Evolutionary conservation across 1,284 basidiomycete genomes (phyloP).

Genomic region (Ustilago cynodontis): DNA sequence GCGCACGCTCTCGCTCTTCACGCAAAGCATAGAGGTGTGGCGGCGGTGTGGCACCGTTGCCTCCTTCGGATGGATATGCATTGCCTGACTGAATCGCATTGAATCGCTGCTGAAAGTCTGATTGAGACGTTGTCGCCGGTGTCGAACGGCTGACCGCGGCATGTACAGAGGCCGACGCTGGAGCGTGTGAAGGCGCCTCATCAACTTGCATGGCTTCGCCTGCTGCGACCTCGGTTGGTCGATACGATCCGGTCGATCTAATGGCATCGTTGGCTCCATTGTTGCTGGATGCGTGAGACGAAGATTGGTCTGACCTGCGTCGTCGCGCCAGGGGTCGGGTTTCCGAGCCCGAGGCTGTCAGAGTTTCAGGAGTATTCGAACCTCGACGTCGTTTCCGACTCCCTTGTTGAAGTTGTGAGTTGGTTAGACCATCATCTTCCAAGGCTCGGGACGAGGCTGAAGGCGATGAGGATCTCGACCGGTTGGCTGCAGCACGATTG

Average conservation of each 20-base stretch:
- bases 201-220: slow-evolving; percentile 26
- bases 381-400: slow-evolving; percentile 32
- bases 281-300: not conserved
- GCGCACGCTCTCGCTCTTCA: slow-evolving; percentile 46
- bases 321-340: slow-evolving; percentile 13
- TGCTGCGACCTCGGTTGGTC: not conserved
- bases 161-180: not conserved
- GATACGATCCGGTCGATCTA: not conserved
- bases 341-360: not conserved
- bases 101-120: slow-evolving; percentile 20
- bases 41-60: slow-evolving; percentile 36
- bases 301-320: slow-evolving; percentile 9
- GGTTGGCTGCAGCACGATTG: not conserved
- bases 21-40: slow-evolving; percentile 39
- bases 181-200: not conserved
- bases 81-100: slow-evolving; percentile 8
- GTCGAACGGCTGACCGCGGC: not conserved
- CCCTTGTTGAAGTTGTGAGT: not conserved
- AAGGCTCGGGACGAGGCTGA: not conserved
- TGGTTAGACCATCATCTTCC: not conserved
- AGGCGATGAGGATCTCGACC: slow-evolving; percentile 1
- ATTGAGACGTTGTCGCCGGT: not conserved
- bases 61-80: slow-evolving; percentile 10
- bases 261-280: not conserved
- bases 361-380: slow-evolving; percentile 3